Base-by-base conservation (phyloP, 192 early-diverging fungal species). In the Podila epicladia region DNA sequence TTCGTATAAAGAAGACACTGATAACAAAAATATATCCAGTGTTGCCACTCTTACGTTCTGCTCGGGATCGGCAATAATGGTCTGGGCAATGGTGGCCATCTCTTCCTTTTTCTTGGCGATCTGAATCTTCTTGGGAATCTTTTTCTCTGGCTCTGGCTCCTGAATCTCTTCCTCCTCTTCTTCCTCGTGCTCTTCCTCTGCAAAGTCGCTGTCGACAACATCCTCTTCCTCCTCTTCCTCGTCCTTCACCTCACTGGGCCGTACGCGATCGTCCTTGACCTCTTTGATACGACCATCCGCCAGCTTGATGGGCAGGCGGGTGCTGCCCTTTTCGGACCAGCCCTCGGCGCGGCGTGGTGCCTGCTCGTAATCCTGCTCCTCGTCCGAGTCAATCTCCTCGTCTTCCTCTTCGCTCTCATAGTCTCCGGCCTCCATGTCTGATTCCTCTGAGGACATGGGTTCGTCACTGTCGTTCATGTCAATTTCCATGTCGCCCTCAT, bases 31-130 rank as follows among this genome's bases (percentile, higher is more conserved):
- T 20, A 53, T 20, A 37, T 37, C 9, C 3, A 0, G 24, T 9
- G 9, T 20, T 48, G 48, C 28, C 3, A 69, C 60, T 65, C 82
- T 38, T 62, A 93, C 87, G 41, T 93, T 87, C 26, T 83, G 86
- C 73, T 98, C 97, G 6, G 96, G 95, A 67, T 95, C 86, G 68
- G 95, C 93, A 67, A 96, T 91, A 26, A 98, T 85, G 20, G 74
- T 67, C 32, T 94, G 89, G 5, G 97, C 94, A 24, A 94, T 78
- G n/a, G 83, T 74, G 9, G 96, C 97, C 62, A 99, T 85, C 72
- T 91, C 84, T 83, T 95, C 95, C 74, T 93, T 93, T 76, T 89
- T 93, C 45, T 84, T 73, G 15, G 90, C 67, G 48, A 91, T 74
- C 22, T 88, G 84, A 68, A 88, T 66, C 73, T 93, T 90, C 66